A percentile compares a stretch with the other conserved stretches of the same genome.
Evolutionary conservation across 257 asterid species (phyloP).

Genomic region (Nicotiana otophora): DNA sequence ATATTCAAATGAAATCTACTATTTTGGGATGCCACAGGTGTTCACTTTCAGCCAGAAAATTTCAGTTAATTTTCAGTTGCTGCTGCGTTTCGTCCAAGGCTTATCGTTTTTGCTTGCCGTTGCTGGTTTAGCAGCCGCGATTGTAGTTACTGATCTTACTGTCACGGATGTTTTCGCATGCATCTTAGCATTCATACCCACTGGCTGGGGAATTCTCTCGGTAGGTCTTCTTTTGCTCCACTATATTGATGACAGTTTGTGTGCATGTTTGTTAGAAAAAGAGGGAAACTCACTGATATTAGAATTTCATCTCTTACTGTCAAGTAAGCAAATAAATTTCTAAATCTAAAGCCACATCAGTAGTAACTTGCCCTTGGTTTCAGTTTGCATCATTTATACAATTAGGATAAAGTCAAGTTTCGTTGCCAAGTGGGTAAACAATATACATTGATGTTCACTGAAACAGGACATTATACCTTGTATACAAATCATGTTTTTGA

Average conservation of each 20-base stretch:
- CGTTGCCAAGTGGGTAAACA: background rate
- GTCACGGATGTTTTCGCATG: conserved; percentile 76
- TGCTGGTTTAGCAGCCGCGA: conserved; percentile 73
- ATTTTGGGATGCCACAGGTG: conserved; percentile 50
- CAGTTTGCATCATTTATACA: background rate
- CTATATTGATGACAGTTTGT: background rate
- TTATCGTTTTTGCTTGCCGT: conserved; percentile 67
- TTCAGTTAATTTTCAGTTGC: conserved; percentile 92
- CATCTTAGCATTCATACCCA: conserved; percentile 91
- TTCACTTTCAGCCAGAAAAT: conserved; percentile 96
- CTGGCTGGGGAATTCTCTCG: conserved; percentile 98
- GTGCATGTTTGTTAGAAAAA: background rate
- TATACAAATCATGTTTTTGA: background rate
- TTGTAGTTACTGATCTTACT: conserved; percentile 50
- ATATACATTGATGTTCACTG: background rate
- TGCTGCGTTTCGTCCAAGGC: conserved; percentile 91
- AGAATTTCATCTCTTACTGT: background rate
- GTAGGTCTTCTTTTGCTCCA: conserved; percentile 35
- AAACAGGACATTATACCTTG: background rate
- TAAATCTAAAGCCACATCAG: background rate
- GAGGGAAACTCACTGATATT: background rate
- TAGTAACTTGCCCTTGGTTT: background rate
- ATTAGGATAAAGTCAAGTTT: background rate
- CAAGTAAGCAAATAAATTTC: background rate
- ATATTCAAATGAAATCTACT: background rate